Conservation (phyloP, 2,329 filamentous ascomycete genomes). For the Colletotrichum kahawae region DNA sequence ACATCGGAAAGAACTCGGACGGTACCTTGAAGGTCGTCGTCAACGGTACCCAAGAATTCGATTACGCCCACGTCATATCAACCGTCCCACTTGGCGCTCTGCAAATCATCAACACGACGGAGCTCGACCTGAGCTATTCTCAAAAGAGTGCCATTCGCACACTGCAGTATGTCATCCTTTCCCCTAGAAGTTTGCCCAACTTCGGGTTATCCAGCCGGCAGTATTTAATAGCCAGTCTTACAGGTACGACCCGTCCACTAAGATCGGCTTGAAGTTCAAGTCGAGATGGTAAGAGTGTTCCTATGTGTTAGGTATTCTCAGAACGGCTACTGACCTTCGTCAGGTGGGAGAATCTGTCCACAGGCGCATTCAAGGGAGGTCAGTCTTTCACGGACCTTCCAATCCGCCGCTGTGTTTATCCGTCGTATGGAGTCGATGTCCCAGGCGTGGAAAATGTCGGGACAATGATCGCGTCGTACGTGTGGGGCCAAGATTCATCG, state of each 20-base stretch:
- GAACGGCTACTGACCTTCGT: not conserved
- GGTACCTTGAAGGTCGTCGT: slow-evolving; percentile 25
- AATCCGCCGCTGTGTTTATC: slow-evolving; percentile 35
- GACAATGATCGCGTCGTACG: slow-evolving; percentile 30
- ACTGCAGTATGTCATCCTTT: slow-evolving; percentile 23
- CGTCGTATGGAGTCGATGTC: slow-evolving; percentile 31
- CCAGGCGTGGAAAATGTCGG: slow-evolving; percentile 18
- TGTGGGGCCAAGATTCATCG: slow-evolving; percentile 29
- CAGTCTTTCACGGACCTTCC: slow-evolving; percentile 34
- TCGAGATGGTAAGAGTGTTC: slow-evolving; percentile 27
- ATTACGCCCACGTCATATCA: slow-evolving; percentile 28
- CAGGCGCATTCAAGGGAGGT: slow-evolving; percentile 27
- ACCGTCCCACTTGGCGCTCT: slow-evolving; percentile 30
- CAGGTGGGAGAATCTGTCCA: slow-evolving; percentile 26
- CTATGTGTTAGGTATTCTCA: not conserved
- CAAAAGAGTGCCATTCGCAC: slow-evolving; percentile 34
- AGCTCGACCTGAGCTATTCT: slow-evolving; percentile 30
- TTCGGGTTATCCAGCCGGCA: not conserved
- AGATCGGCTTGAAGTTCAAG: slow-evolving; percentile 34
- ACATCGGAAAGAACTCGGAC: slow-evolving; percentile 22
- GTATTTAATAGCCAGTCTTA: not conserved
- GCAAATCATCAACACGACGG: slow-evolving; percentile 28
- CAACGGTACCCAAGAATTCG: slow-evolving; percentile 20
- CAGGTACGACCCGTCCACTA: slow-evolving; percentile 31
- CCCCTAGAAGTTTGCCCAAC: not conserved